phyloP scores from a whole-genome alignment of 352 stramenopile species.

The Pythium angustatum region DNA sequence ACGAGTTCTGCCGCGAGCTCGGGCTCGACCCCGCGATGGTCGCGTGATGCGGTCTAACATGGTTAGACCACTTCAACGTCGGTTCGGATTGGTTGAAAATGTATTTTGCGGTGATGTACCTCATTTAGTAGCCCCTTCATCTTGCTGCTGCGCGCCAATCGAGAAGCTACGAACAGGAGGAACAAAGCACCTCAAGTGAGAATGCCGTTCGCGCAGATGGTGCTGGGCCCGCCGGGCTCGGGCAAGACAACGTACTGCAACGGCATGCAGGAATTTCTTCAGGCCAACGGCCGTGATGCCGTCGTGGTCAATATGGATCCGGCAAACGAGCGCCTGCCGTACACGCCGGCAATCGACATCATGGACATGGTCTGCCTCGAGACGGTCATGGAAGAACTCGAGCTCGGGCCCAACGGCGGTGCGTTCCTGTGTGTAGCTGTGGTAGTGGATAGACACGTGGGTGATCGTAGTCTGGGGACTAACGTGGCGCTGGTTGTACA shows the following conservation, averaged over 20 bases:
- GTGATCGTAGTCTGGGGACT: background rate
- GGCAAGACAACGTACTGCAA: constrained; percentile 99
- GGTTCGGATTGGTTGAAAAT: constrained; percentile 7
- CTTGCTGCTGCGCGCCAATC: constrained; percentile 2
- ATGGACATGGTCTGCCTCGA: constrained; percentile 96
- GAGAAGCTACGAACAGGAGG: constrained; percentile 4
- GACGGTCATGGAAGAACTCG: constrained; percentile 93
- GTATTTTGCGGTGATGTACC: background rate
- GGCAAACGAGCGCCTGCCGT: constrained; percentile 93
- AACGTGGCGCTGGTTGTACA: constrained; percentile 18
- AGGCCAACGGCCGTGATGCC: constrained; percentile 57
- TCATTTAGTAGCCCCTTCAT: constrained; percentile 4
- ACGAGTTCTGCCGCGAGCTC: constrained; percentile 73
- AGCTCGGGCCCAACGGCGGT: constrained; percentile 96
- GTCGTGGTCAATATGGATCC: constrained; percentile 98
- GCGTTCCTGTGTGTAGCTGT: constrained; percentile 1
- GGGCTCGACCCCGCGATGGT: constrained; percentile 39
- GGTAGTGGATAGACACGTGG: background rate
- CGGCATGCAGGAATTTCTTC: constrained; percentile 95
- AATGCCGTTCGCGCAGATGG: constrained; percentile 81
- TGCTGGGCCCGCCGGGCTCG: constrained; percentile 75
- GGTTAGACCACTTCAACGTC: constrained; percentile 3
- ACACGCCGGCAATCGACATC: constrained; percentile 90
- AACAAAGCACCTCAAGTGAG: background rate
- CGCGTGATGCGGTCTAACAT: background rate